Base-by-base conservation (phyloP, 305 asterid species). In the Rubia peregrina region DNA sequence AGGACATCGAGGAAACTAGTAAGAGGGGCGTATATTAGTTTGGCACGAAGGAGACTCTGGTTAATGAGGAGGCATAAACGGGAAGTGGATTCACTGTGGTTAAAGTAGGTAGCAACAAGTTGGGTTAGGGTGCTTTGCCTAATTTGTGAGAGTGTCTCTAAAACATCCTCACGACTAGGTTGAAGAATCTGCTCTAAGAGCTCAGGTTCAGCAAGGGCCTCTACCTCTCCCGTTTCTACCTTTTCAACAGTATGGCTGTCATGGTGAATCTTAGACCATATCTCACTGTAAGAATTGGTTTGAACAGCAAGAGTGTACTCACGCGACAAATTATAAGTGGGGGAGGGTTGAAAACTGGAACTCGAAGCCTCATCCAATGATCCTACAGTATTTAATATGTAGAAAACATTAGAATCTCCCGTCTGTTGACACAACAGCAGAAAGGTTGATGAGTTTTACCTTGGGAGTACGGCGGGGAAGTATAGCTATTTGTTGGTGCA, bases 221-320 rank as follows among this genome's bases (percentile, higher is more conserved):
- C 82, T 24, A 80, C 76, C 30, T 78, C 76, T 49, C 77, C 86
- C 57, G 53, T 48, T 61, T 69, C 84, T 48, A 80, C 78, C 33
- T 56, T 77, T 61, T 77, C 84, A 70, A 81, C 80, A 38, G 79
- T 72, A 24, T 86, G 77, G 74, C 66, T 70, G 67, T 80, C 77
- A 17, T 60, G 81, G 77, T 77, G 85, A 65, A 90, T 81, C 64
- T 79, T 79, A 42, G 82, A 82, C 80, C 90, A 80, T 64, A 91
- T 86, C 82, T 91, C 95, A 19, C 79, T 48, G 57, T 80, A 93
- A 1, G 98, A 93, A 81, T 77, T 71, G n/a, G 96, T 82, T 61
- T 91, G 83, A 76, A 93, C 80, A 16, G 88, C 95, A 63, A 74
- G 83, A 66, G 80, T 69, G 80, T 89, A 93, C 75, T 90, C 96